Base-by-base conservation (phyloP, 2,329 filamentous ascomycete species). In the Talaromyces sp. region DNA sequence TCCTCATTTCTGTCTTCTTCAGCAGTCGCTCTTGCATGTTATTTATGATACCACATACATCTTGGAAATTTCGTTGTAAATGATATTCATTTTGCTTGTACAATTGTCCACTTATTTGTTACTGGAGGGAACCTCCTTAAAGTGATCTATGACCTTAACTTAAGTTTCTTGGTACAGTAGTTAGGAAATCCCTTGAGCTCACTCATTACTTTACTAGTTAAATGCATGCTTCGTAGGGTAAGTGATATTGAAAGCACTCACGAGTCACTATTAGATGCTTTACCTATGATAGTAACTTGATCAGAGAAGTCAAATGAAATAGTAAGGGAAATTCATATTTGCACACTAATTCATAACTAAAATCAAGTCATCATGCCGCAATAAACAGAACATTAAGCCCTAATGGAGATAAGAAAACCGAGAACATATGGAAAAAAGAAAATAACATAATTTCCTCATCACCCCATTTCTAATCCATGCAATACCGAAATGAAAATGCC, bases 281-380 rank as follows among this genome's bases (percentile, higher is more conserved):
- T n/a, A n/a, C n/a, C n/a, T 28, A 28, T 7, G 25, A 28, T 28
- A 28, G 7, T 28, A 3, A 28, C 25, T 28, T 4, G 25, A 28
- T 28, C 25, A 2, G 13, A 11, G 31, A 41, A 53, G 13, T 45
- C n/a, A 4, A 13, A 31, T 58, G 19, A 19, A 50, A 33, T 33
- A 43, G 15, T 33, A 17, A 50, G 55, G 28, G 57, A 55, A 54
- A 58, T 54, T 55, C 51, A 53, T 58, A 58, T 58, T 58, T 40
- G 33, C 43, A 43, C 25, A 58, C 35, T 40, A 51, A 40, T 37
- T 58, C 57, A 55, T 58, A 35, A 55, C 3, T 39, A 41, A 43
- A 41, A 43, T 19, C 21, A 46, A 46, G 45, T 37, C 41, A 45
- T 58, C 56, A 54, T 50, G 35, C 35, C 17, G 31, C 35, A 58